Percentiles rank a stretch among this genome's conserved stretches.
These are phyloP conservation scores for Ailanthus altissimus DNA, from an alignment of 345 rosid genomes.

Conservation along the genomic window DNA sequence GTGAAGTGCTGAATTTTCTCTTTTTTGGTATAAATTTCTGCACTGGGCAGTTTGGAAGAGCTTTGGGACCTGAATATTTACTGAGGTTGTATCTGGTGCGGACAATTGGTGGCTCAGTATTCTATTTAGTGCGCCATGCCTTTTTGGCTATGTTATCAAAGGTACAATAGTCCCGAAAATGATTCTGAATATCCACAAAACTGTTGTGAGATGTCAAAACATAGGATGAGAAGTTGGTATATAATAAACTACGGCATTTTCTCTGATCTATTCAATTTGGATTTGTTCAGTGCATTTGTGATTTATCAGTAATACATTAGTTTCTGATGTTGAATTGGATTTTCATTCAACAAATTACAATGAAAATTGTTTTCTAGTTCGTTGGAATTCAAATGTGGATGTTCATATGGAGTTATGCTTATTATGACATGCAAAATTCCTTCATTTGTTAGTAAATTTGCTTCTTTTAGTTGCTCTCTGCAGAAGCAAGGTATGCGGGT, in stretches of 20 bases:
- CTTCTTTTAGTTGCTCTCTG: conserved; percentile 13
- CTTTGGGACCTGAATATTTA: conserved; percentile 66
- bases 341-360: neutral
- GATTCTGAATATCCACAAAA: neutral
- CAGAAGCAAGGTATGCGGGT: conserved; percentile 52
- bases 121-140: conserved; percentile 70
- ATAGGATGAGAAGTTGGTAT: neutral
- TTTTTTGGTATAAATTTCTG: neutral
- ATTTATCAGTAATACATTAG: neutral
- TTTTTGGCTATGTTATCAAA: conserved; percentile 50
- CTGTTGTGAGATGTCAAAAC: conserved; percentile 5
- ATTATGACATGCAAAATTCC: conserved; percentile 1
- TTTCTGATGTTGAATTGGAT: conserved; percentile 4
- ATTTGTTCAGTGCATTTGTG: neutral
- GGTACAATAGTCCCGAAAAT: conserved; percentile 39
- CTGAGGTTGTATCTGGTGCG: conserved; percentile 80
- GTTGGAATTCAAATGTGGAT: conserved; percentile 1
- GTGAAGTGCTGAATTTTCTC: neutral
- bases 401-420: neutral
- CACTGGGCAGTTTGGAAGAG: conserved; percentile 57
- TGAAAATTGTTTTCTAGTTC: neutral
- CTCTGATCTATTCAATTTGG: neutral
- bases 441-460: neutral
- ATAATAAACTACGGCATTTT: neutral
- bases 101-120: conserved; percentile 77